Base-by-base conservation (phyloP, 129 eudicot species). In the Arctium minus region DNA sequence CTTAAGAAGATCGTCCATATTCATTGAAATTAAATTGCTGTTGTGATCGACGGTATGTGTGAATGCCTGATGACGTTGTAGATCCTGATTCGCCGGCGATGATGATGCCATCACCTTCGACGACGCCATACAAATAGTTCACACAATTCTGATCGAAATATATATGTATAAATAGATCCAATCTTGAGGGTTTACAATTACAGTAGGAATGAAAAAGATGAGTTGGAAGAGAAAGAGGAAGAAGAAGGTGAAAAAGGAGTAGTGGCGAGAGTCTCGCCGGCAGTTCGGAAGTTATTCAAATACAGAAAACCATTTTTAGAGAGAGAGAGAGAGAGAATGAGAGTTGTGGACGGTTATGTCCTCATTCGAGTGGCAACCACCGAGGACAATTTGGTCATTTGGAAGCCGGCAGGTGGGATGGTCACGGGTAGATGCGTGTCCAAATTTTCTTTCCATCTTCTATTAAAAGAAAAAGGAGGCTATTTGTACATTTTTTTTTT, bases 21-120 rank as follows among this genome's bases (percentile, higher is more conserved):
- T 93, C 93, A 91, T 91, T 2, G 97, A 93, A 2, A 86, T 86
- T 4, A 89, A 84, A 72, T 37, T 72, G 4, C 39, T 79, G 84
- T 74, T 74, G 36, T 87, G 92, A 80, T 88, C 77, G 40, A 84
- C 36, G 76, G 72, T 69, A 75, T 40, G 86, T 38, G 60, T 15
- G 17, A 84, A 79, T 0, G 90, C 6, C 48, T 88, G 82, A 22
- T 86, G 88, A 78, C 91, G 91, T 85, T 89, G 93, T 67, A 85
- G 97, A 93, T 93, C 95, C 97, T 92, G 88, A 85, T 91, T 91
- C 76, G 89, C 79, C 80, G 97, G 91, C 88, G 93, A 88, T 72
- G 92, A 83, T 78, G 93, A 83, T 72, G 91, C 80, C 94, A 93
- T 93, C 93, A 93, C 92, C 97, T 91, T 91, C 80, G 97, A 90